Percentiles rank a stretch among this genome's conserved stretches.
Evolutionary conservation across 202 grass and related monocot genomes (phyloP).

Genomic region (Zizania palustris): DNA sequence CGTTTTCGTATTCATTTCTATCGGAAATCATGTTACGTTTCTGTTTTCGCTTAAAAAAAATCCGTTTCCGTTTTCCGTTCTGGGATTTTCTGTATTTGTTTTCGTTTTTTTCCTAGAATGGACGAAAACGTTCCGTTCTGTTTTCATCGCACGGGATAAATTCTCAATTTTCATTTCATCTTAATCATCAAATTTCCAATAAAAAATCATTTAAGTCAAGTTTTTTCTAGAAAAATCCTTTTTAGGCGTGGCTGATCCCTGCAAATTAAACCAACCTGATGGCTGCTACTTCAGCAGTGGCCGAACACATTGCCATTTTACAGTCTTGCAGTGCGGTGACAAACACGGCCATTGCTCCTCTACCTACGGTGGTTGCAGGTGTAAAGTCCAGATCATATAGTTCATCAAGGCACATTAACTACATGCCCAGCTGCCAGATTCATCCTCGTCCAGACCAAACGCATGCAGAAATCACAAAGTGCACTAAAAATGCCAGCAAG

Average conservation of each 20-base stretch:
- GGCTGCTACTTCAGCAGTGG: not conserved
- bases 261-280: not conserved
- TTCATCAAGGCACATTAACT: not conserved
- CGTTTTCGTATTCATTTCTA: too few relatives aligned
- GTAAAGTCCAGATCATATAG: not conserved
- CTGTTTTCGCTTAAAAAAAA: too few relatives aligned
- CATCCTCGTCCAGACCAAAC: not conserved
- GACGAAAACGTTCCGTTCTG: too few relatives aligned
- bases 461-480: not conserved
- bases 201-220: too few relatives aligned
- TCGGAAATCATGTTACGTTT: too few relatives aligned
- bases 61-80: too few relatives aligned
- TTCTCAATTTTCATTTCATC: too few relatives aligned
- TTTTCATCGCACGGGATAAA: too few relatives aligned
- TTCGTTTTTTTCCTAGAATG: too few relatives aligned
- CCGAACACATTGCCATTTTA: not conserved
- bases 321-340: not conserved
- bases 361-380: conserved; percentile 1
- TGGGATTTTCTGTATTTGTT: too few relatives aligned
- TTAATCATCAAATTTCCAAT: too few relatives aligned
- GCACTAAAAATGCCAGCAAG: not conserved
- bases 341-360: not conserved
- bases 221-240: not conserved
- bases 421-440: not conserved
- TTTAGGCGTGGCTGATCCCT: not conserved